These are phyloP conservation scores for Cicer bijugum DNA, from an alignment of 306 rosid genomes.

Conservation along the genomic window DNA sequence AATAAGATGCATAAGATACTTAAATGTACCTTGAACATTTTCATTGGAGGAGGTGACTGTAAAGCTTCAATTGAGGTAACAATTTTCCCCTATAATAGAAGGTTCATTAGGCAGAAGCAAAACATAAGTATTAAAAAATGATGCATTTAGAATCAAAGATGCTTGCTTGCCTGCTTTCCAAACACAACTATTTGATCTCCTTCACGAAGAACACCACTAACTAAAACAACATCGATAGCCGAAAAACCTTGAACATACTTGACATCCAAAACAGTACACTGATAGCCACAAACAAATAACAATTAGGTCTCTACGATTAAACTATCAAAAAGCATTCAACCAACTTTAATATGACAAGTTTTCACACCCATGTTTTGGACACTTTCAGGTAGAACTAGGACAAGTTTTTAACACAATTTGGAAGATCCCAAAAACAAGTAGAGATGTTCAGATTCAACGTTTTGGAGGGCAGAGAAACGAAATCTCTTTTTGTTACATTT, in stretches of 20 bases:
- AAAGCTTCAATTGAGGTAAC: slow-evolving; percentile 82
- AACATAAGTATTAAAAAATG: slow-evolving; percentile 2
- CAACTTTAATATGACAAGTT: slow-evolving; percentile 17
- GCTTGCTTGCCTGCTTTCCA: slow-evolving; percentile 77
- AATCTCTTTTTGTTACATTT: neutral
- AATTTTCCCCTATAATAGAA: slow-evolving; percentile 71
- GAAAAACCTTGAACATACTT: slow-evolving; percentile 67
- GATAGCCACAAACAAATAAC: slow-evolving; percentile 45
- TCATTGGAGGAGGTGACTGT: slow-evolving; percentile 93
- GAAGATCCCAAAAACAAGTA: neutral
- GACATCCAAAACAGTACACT: slow-evolving; percentile 92
- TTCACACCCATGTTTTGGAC: neutral
- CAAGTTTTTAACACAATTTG: slow-evolving; percentile 3
- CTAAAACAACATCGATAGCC: slow-evolving; percentile 83
- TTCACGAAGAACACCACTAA: slow-evolving; percentile 89
- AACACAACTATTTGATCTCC: slow-evolving; percentile 94
- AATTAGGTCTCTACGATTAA: slow-evolving; percentile 47
- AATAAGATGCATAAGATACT: neutral
- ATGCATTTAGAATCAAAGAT: slow-evolving; percentile 34
- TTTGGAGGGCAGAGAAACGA: neutral
- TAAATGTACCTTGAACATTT: slow-evolving; percentile 60
- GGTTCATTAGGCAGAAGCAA: slow-evolving; percentile 27
- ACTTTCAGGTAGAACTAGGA: neutral
- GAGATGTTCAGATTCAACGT: neutral
- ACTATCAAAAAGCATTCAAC: slow-evolving; percentile 38